Evolutionary conservation across 208 protist species (phyloP), one percentile per base, ranked within the genome.

Genomic region (Trypanosoma cruzi): DNA sequence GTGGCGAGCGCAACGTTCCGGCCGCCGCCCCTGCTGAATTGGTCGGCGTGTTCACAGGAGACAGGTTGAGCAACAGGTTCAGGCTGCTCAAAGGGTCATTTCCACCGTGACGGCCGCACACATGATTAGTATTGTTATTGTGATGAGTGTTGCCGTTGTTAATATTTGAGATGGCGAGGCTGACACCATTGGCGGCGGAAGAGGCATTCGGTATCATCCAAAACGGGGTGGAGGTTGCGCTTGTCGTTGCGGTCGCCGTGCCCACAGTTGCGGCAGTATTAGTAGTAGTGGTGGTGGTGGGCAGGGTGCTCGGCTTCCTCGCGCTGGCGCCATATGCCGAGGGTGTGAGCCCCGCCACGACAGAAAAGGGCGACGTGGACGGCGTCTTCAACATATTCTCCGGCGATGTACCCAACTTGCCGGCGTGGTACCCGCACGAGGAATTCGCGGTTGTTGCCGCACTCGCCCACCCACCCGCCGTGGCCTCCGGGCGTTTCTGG

Each of bases 1-100:
- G 40, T 24, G 42, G 8, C 52, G 50, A 46, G 20, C 10, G 46
- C 50, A 24, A 20, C 37, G 10, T 11, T 37, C 7, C 54, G 10
- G 52, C 26, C 2, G 52, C 4, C 2, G 11, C 20, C 16, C 13
- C 26, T 29, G n/a, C 10, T 3, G 64, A n/a, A 49, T 24, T 59
- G 26, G 52, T 59, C 11, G 56, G 46, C 24, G 68, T 34, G 36
- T 64, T 32, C n/a, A 73, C 24, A 34, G 67, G 58, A 0, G 68
- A 73, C 24, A 66, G 22, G 24, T 73, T 64, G n/a, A 59, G 36
- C 11, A 66, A 6, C 44, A 58, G 18, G 34, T 66, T 73, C 8
- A 53, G 18, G n/a, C 32, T 55, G 32, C 48, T 64, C 46, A 73
- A 50, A 26, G 49, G 20, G 20, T 73, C 68, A 59, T 52, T 66